Base-by-base conservation (phyloP, 176 grass and related monocot genomes). In the Echinochloa phyllopogon region DNA sequence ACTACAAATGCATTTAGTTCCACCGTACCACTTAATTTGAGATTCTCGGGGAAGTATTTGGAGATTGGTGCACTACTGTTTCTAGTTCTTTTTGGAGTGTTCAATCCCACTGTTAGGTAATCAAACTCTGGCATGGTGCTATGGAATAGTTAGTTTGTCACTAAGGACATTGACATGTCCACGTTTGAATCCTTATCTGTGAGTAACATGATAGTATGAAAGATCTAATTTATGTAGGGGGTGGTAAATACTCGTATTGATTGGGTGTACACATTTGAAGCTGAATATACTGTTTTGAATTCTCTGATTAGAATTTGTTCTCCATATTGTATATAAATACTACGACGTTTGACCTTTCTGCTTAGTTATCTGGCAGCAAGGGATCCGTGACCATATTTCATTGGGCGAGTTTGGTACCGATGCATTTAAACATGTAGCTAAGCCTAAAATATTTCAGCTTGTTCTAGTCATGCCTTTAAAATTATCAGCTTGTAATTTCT, bases 201-300 rank as follows among this genome's bases (percentile, higher is more conserved):
- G 11, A 21, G 29, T 74, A 55, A 18, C 48, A 74, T 16, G 18
- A 73, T 14, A 53, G 16, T 71, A 41, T 75, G 21, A 10, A 81
- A 24, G 40, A 9, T 21, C 55, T 52, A 24, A 56, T 66, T 72
- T 13, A 58, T 75, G 39, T 5, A 43, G 5, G n/a, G n/a, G 38
- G 10, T 57, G 65, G 38, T 82, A 43, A 57, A 69, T 62, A 43
- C 62, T 33, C 29, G 37, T 81, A 48, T 53, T 51, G 16, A 49
- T 75, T 77, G 29, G 53, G 75, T 69, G 37, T 81, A 11, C 18
- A 58, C 37, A 49, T 76, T 75, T 76, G 61, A 66, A 69, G 27
- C 16, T 60, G n/a, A 63, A 62, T 61, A 49, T 13, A 58, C 27
- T 53, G 16, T 52, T 72, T 50, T 62, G 15, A 72, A 15, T 86